phyloP scores from a whole-genome alignment of 768 basidiomycete species.

The Rhizopogon vulgaris region DNA sequence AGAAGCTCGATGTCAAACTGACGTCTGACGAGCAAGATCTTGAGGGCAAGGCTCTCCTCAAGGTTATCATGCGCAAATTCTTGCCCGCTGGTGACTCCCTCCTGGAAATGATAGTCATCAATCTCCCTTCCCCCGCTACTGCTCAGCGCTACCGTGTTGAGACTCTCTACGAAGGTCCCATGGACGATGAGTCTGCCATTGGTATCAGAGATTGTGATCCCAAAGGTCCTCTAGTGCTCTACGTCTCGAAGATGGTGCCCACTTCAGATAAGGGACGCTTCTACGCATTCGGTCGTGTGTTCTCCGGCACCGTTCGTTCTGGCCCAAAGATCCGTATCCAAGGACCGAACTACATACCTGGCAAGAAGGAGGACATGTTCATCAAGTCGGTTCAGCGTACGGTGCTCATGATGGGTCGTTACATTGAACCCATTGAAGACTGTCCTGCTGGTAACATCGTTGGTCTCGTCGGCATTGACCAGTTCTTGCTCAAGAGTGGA shows the following conservation, averaged over 20 bases:
- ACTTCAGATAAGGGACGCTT: slow-evolving; percentile 99
- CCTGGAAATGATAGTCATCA: slow-evolving; percentile 99
- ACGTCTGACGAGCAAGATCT: slow-evolving; percentile 83
- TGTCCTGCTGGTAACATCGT: slow-evolving; percentile 98
- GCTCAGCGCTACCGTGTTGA: slow-evolving; percentile 99
- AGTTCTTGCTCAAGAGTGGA: slow-evolving; percentile 99
- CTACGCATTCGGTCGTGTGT: slow-evolving; percentile 99
- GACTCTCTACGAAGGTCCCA: slow-evolving; percentile 98
- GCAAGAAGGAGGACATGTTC: slow-evolving; percentile 98
- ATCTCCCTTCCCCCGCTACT: slow-evolving; percentile 94
- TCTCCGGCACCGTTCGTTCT: slow-evolving; percentile 94
- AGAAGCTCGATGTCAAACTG: slow-evolving; percentile 94
- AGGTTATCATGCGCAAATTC: slow-evolving; percentile 99
- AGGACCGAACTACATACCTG: slow-evolving; percentile 97
- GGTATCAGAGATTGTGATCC: slow-evolving; percentile 98
- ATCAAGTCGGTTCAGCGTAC: slow-evolving; percentile 98
- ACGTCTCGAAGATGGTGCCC: slow-evolving; percentile 99
- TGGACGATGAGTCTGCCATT: slow-evolving; percentile 99
- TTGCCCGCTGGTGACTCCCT: slow-evolving; percentile 97
- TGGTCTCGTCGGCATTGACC: slow-evolving; percentile 99
- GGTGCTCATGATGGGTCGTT: slow-evolving; percentile 99
- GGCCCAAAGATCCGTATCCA: slow-evolving; percentile 99
- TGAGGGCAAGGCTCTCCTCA: slow-evolving; percentile 94
- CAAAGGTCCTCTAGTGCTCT: slow-evolving; percentile 91
- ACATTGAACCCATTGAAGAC: slow-evolving; percentile 97